Evolutionary conservation across 2,329 filamentous ascomycete genomes (phyloP).

Genomic region (Sporothrix pallida): DNA sequence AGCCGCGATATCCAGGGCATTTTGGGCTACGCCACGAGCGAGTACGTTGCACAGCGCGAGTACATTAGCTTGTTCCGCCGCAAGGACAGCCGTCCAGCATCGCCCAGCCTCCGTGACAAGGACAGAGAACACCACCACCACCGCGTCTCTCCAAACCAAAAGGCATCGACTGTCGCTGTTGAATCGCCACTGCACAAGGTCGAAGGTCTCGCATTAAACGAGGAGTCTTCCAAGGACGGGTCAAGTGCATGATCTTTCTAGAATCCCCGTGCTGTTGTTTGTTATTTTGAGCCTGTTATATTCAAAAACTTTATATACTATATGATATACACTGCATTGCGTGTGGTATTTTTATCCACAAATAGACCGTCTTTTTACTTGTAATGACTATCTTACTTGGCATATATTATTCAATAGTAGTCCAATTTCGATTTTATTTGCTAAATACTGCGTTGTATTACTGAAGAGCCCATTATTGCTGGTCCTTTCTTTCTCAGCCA

Average conservation of each 20-base stretch:
- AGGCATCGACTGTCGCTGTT: slow-evolving; percentile 4
- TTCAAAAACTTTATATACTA: not conserved
- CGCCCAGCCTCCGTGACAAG: slow-evolving; percentile 46
- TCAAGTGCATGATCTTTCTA: not conserved
- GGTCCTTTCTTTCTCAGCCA: not conserved
- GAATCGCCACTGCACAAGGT: slow-evolving; percentile 32
- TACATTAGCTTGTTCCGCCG: slow-evolving; percentile 77
- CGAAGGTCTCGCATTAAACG: slow-evolving; percentile 20
- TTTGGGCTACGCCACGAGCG: slow-evolving; percentile 90
- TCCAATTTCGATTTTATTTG: slow-evolving; percentile 2
- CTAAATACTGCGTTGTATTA: not conserved
- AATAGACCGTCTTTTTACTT: not conserved
- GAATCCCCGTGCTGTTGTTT: slow-evolving; percentile 3
- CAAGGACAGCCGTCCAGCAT: slow-evolving; percentile 58
- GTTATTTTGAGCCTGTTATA: not conserved
- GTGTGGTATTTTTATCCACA: not conserved
- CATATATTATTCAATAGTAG: not conserved
- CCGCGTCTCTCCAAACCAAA: slow-evolving; percentile 29
- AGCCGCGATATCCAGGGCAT: slow-evolving; percentile 80
- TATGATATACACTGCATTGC: not conserved
- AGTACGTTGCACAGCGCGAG: slow-evolving; percentile 89
- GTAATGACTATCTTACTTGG: not conserved
- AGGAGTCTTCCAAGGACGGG: not conserved
- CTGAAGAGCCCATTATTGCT: not conserved
- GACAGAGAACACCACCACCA: slow-evolving; percentile 5